Conservation (phyloP, 83 land plant species). For the Picea mariana region DNA sequence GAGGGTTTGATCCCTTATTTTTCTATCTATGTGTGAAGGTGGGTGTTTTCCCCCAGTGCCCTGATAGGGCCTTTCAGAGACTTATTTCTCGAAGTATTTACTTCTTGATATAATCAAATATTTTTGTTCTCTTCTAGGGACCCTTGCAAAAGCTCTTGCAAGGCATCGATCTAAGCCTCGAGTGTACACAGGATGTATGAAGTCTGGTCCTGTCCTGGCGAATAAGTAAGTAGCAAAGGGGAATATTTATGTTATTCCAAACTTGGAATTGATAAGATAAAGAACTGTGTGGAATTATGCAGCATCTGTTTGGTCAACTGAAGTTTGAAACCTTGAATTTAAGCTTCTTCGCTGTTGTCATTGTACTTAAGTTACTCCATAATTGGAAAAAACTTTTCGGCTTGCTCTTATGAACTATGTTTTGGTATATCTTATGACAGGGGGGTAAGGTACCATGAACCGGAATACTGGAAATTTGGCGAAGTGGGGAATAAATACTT, state of each 20-base stretch:
- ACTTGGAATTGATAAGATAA: background rate
- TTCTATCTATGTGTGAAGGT: background rate
- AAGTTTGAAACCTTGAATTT: constrained; percentile 13
- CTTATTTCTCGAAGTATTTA: background rate
- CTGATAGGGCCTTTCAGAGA: background rate
- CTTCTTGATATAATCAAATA: background rate
- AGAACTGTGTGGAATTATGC: background rate
- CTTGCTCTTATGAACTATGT: background rate
- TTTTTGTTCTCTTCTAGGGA: constrained; percentile 21
- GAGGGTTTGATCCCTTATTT: background rate
- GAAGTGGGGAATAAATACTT: constrained; percentile 59
- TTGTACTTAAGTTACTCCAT: background rate
- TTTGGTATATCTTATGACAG: constrained; percentile 22
- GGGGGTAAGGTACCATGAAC: constrained; percentile 60
- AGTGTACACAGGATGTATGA: constrained; percentile 64
- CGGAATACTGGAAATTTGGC: constrained; percentile 63
- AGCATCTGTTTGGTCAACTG: background rate
- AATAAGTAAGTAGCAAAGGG: constrained; percentile 44
- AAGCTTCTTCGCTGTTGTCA: background rate
- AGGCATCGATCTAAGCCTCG: constrained; percentile 36
- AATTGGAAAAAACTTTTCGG: background rate
- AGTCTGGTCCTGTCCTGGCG: constrained; percentile 68
- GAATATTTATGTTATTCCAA: background rate
- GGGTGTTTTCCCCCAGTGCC: background rate
- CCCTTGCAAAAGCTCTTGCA: constrained; percentile 40